Percentiles rank a stretch among this genome's conserved stretches.
Conservation (phyloP, 208 protist species). For the Leishmania major region DNA sequence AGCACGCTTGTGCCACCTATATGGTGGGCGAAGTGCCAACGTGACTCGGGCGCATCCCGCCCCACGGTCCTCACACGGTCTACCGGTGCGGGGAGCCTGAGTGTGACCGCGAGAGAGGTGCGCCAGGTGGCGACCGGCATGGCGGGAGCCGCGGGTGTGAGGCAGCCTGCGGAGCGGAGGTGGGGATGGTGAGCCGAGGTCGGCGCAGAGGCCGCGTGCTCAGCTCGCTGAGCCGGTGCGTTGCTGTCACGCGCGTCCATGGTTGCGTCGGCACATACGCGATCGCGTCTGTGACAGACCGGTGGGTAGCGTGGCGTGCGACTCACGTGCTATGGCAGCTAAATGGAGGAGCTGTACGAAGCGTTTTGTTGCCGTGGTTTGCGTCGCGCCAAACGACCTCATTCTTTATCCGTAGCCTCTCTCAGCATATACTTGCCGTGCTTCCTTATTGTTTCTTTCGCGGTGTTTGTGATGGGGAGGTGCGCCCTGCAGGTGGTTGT, state of each 20-base stretch:
- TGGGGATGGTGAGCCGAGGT: background rate
- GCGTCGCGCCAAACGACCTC: background rate
- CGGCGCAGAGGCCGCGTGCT: background rate
- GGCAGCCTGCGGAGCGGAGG: background rate
- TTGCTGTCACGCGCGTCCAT: background rate
- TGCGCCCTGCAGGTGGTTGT: background rate
- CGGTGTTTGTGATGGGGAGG: too few species aligned
- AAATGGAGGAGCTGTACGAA: too few species aligned
- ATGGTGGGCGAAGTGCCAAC: background rate
- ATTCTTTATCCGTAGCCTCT: background rate
- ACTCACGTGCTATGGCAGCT: background rate
- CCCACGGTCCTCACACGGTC: background rate
- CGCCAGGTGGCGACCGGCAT: background rate
- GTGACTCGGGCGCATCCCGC: background rate
- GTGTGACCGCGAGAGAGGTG: background rate
- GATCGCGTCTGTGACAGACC: background rate
- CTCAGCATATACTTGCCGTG: too few species aligned
- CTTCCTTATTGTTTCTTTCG: background rate
- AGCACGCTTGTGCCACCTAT: background rate
- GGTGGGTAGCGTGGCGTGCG: background rate
- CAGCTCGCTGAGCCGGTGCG: background rate
- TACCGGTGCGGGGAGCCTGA: background rate
- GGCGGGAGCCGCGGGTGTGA: background rate
- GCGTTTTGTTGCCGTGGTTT: background rate
- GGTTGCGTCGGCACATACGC: background rate